These are phyloP conservation scores for Lactarius quietus DNA, from an alignment of 768 basidiomycete genomes.

Conservation along the genomic window DNA sequence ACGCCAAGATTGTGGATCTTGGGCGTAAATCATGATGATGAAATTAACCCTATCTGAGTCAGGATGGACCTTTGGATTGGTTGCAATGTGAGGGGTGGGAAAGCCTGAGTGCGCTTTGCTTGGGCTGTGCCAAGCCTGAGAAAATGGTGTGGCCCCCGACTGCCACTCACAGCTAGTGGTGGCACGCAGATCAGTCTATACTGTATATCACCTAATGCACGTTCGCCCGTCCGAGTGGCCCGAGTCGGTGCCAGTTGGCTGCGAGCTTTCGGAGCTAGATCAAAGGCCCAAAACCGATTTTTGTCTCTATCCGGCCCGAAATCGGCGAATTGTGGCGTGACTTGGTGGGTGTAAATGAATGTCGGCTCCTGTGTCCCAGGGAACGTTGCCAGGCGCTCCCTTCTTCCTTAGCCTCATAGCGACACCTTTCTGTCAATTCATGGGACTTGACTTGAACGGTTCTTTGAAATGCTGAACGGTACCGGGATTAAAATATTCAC, in stretches of 20 bases:
- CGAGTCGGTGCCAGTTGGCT: neutral
- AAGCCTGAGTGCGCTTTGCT: too few relatives aligned
- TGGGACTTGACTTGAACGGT: conserved; percentile 27
- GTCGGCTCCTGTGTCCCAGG: neutral
- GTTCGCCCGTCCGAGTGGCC: neutral
- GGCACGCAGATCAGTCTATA: neutral
- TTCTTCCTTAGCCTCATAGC: neutral
- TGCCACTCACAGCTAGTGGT: neutral
- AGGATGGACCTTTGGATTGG: too few relatives aligned
- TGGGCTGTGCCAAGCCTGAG: neutral
- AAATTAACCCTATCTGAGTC: neutral
- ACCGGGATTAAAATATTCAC: conserved; percentile 57
- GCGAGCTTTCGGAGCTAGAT: neutral
- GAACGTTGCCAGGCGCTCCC: neutral
- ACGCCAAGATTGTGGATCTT: neutral
- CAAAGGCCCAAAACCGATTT: neutral
- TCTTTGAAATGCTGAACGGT: conserved; percentile 47
- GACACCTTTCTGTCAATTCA: conserved; percentile 26
- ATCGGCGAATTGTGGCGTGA: conserved; percentile 6
- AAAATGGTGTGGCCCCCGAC: neutral
- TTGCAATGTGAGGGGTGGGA: neutral
- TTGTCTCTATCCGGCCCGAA: conserved; percentile 7
- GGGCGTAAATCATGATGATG: neutral
- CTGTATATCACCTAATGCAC: neutral
- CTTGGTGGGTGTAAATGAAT: neutral